Conservation (phyloP, 2,329 filamentous ascomycete species). For the Verticillium longisporum region DNA sequence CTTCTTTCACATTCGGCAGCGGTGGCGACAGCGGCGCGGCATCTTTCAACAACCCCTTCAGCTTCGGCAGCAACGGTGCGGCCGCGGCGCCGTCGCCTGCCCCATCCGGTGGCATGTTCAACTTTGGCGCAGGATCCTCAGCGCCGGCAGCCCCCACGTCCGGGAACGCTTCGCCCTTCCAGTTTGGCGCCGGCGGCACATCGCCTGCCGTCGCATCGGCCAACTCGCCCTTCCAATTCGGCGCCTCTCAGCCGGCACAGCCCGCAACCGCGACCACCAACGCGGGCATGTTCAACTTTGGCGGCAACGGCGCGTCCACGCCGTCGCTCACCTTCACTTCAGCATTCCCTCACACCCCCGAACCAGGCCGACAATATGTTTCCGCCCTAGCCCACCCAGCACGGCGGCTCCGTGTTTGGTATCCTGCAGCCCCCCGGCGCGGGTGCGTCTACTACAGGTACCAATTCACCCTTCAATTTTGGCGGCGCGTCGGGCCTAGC, state of each 20-base stretch:
- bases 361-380: conserved; percentile 10
- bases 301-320: conserved; percentile 5
- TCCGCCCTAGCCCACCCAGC: conserved; percentile 12
- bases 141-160: conserved; percentile 8
- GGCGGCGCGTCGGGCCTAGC: conserved; percentile 54
- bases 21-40: conserved; percentile 2
- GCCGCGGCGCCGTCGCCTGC: conserved; percentile 14
- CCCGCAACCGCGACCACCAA: background rate
- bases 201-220: conserved; percentile 1
- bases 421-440: conserved; percentile 33
- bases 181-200: conserved; percentile 27
- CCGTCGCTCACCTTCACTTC: background rate
- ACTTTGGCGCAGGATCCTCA: conserved; percentile 22
- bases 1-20: conserved; percentile 15
- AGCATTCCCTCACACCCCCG: conserved; percentile 6
- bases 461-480: conserved; percentile 48
- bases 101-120: conserved; percentile 25
- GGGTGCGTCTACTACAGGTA: conserved; percentile 37
- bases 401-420: conserved; percentile 23
- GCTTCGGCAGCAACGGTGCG: conserved; percentile 17
- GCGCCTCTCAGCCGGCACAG: background rate
- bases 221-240: conserved; percentile 12
- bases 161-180: conserved; percentile 22
- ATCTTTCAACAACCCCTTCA: conserved; percentile 33
- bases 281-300: conserved; percentile 2